Evolutionary conservation across 179 eudicot genomes (phyloP).

Genomic region (Sideroxylon spinosum): DNA sequence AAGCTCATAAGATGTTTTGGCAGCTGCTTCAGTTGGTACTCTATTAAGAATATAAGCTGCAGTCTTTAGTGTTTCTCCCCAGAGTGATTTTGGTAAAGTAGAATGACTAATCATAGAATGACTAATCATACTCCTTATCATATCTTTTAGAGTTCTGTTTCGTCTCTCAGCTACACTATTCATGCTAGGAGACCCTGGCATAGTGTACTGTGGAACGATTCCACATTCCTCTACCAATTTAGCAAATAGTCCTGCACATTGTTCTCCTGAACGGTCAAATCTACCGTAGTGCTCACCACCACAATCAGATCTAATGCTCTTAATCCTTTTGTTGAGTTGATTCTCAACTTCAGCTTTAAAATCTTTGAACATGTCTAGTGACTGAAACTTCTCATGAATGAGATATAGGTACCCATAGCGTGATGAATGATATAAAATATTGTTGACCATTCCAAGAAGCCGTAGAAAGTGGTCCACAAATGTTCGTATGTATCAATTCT

Average conservation of each 20-base stretch:
- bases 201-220: neutral
- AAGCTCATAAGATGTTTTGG: constrained; percentile 3
- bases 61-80: neutral
- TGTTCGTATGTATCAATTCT: too few relatives aligned
- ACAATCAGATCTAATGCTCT: too few relatives aligned
- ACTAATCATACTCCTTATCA: neutral
- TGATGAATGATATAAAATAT: too few relatives aligned
- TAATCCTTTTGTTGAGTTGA: too few relatives aligned
- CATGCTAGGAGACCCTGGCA: neutral
- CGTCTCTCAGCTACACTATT: neutral
- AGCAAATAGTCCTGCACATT: neutral
- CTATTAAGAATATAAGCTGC: neutral
- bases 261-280: too few relatives aligned
- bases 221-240: neutral
- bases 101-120: neutral
- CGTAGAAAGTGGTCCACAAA: too few relatives aligned
- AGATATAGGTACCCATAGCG: too few relatives aligned
- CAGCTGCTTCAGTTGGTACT: neutral
- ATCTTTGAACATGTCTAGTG: too few relatives aligned
- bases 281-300: too few relatives aligned
- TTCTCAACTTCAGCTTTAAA: too few relatives aligned
- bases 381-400: too few relatives aligned
- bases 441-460: too few relatives aligned
- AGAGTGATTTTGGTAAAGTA: neutral
- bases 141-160: neutral